Conservation (phyloP, 306 rosid species). For the Pyrus bretschneideri region DNA sequence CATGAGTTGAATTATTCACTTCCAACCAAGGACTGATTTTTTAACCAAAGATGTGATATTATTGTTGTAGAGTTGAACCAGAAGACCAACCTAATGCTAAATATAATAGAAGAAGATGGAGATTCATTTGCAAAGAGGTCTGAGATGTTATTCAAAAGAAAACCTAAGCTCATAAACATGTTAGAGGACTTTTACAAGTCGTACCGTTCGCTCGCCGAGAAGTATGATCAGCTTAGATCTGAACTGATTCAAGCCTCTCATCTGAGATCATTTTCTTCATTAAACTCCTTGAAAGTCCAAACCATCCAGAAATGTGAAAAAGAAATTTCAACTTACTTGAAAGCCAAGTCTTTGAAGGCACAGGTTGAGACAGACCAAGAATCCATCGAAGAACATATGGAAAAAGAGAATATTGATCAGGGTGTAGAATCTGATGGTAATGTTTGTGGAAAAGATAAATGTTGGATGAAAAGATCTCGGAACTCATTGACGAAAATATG, state of each 20-base stretch:
- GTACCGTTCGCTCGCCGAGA: constrained; percentile 21
- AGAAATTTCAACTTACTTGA: background rate
- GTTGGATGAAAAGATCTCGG: constrained; percentile 7
- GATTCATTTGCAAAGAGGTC: constrained; percentile 31
- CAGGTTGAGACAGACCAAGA: background rate
- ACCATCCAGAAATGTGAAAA: constrained; percentile 3
- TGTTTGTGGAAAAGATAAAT: background rate
- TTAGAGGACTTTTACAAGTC: constrained; percentile 25
- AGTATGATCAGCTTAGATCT: constrained; percentile 14
- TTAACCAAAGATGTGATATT: background rate
- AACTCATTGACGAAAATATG: constrained; percentile 12
- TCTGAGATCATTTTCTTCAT: background rate
- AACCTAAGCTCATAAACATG: constrained; percentile 22
- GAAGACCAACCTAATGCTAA: constrained; percentile 26
- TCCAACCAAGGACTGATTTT: too few species aligned
- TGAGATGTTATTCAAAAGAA: constrained; percentile 26
- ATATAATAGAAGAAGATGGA: constrained; percentile 31
- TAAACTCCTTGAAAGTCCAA: constrained; percentile 1
- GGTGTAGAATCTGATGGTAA: background rate
- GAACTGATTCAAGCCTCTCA: background rate
- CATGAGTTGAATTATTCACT: too few species aligned
- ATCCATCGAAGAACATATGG: background rate
- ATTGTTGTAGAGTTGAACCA: constrained; percentile 26
- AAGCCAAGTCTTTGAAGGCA: background rate
- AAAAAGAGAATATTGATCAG: background rate